Evolutionary conservation across 805 yeast genomes (phyloP), one percentile per base, ranked within the genome.

Genomic region (Ogataea degrootiae): DNA sequence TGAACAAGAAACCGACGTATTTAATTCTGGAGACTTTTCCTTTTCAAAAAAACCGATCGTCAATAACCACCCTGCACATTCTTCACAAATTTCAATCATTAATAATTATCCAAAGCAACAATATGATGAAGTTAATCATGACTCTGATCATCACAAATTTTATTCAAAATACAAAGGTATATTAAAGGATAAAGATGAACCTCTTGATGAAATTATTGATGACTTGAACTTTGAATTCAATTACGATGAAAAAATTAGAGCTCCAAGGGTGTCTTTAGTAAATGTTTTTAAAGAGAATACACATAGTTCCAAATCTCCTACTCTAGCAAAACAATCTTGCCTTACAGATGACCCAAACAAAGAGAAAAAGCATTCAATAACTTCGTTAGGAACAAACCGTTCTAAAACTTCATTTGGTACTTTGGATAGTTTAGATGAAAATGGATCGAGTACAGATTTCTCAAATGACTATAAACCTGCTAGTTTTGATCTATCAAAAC

Each of bases 181-280:
- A 4, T 38, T 63, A 39, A 61, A 59, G 41, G 59, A 60, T 51
- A 61, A 63, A 45, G 66, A 62, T 34, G 62, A 62, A 42, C 56
- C 56, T 11, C 61, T 65, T 1, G 65, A 58, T 21, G 60, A 59
- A 15, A 47, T 52, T n/a, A 41, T 56, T 29, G 56, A 60, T 42
- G 60, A 62, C 46, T 55, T 61, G 40, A 50, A 52, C 12, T 63
- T 56, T 48, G 66, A 63, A 39, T 61, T 72, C 49, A 71, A 77
- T 57, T 77, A 76, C 52, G 78, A 77, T 53, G 80, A 77, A 49
- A 77, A 76, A 54, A 78, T 77, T 42, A 60, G 82, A 48, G 80
- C 80, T 34, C 82, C 82, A 11, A 59, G 80, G 43, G 74, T 76
- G 77, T 67, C 72, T n/a, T 45, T 60, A 5, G 61, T 55, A 12